Evolutionary conservation across 2,329 filamentous ascomycete species (phyloP), one percentile per base, ranked within the genome.

Genomic region (Calonectria honghensis): DNA sequence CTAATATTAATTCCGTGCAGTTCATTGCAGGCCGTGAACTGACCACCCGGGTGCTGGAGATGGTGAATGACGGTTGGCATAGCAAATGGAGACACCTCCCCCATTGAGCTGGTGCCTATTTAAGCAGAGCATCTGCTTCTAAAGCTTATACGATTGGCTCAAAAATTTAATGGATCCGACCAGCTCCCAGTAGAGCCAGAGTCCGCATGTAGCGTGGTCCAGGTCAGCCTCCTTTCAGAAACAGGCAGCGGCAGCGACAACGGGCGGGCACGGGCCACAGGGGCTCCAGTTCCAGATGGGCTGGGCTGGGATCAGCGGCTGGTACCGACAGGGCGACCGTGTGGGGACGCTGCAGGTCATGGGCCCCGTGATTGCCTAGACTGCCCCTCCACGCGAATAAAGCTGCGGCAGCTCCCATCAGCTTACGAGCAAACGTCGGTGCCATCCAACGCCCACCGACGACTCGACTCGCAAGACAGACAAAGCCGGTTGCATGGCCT

Each of bases 361-460:
- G 35, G 39, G 39, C 57, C 57, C 35, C 35, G 57, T 63, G 57
- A 63, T 63, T 63, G 57, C 57, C 57, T 37, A 29, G 57, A 41
- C 39, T 63, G 57, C 57, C 57, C 57, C 57, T 63, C 57, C 57
- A 63, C 35, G 39, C 24, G 11, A 37, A 63, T 63, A 63, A 41
- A 63, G 54, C n/a, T 32, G 54, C 20, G 32, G 16, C 35, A 63
- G 57, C 57, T 63, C 39, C 57, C 57, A 63, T 63, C 57, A 63
- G 57, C 57, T 63, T 63, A 63, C 57, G n/a, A 41, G 29, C 20
- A 29, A 63, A 45, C 16, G 41, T 20, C 18, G 41, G 41, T 48
- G 20, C 45, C 7, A 24, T 24, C 24, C 45, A 48, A 48, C 16
- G 39, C 39, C 18, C 5, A 18, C 39, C 39, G 39, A 45, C 20